Percentiles rank a stretch among this genome's conserved stretches.
Evolutionary conservation across 768 basidiomycete species (phyloP).

Genomic region (Imleria badia): DNA sequence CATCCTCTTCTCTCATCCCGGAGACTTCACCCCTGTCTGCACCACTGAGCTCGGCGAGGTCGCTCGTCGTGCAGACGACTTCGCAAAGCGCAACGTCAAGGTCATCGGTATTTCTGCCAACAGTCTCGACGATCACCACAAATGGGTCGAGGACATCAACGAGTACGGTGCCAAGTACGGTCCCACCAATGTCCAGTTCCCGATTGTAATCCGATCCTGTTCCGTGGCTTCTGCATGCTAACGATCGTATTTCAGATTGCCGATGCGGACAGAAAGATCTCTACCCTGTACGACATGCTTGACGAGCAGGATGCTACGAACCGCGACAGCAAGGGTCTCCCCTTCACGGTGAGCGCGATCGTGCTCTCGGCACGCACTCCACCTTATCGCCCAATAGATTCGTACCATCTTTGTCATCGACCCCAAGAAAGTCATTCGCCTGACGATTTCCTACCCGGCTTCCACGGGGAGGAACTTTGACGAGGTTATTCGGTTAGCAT

Average conservation of each 20-base stretch:
- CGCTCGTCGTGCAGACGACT: constrained; percentile 82
- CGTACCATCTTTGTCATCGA: constrained; percentile 98
- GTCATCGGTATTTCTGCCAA: constrained; percentile 94
- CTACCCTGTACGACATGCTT: constrained; percentile 91
- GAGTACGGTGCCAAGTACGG: constrained; percentile 67
- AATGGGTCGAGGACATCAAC: constrained; percentile 90
- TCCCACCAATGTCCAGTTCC: constrained; percentile 82
- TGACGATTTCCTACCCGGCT: constrained; percentile 90
- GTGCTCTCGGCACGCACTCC: neutral
- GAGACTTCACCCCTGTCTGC: constrained; percentile 90
- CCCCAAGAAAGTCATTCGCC: constrained; percentile 91
- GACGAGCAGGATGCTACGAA: constrained; percentile 95
- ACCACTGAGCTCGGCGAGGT: constrained; percentile 98
- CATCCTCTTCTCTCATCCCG: constrained; percentile 93
- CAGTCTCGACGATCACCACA: constrained; percentile 75
- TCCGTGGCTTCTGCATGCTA: constrained; percentile 4
- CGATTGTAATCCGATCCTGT: constrained; percentile 58
- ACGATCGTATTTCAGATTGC: constrained; percentile 63
- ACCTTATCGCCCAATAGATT: constrained; percentile 47
- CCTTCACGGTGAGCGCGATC: constrained; percentile 69
- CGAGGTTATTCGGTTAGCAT: constrained; percentile 56
- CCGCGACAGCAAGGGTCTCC: constrained; percentile 80
- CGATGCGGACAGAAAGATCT: constrained; percentile 83
- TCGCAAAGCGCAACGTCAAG: constrained; percentile 86
- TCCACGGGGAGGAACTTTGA: constrained; percentile 94